Conservation (phyloP, 1,284 basidiomycete species). For the Tylopilus orsonianus region DNA sequence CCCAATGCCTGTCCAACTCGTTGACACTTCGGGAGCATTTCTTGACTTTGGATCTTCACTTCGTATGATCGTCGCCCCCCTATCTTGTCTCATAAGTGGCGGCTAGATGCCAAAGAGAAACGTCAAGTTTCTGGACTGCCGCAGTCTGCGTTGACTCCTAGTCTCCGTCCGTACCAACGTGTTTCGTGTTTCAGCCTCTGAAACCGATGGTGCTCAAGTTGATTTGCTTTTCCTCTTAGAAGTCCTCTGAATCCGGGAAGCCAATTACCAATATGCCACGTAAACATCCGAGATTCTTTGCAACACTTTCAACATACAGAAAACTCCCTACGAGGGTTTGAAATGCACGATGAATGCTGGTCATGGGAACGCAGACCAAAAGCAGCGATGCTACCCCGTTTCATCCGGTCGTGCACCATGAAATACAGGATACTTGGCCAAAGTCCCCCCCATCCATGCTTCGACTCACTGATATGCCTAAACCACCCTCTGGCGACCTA, state of each 20-base stretch:
- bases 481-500: neutral
- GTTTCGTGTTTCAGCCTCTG: neutral
- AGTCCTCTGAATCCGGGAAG: neutral
- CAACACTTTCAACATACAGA: neutral
- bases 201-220: neutral
- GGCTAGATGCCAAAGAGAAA: no score
- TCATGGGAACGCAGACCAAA: neutral
- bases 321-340: neutral
- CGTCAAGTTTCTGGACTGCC: no score
- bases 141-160: no score
- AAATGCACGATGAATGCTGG: neutral
- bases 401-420: slow-evolving; percentile 1
- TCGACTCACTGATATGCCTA: slow-evolving; percentile 2
- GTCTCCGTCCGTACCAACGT: neutral
- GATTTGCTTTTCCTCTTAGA: no score
- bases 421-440: slow-evolving; percentile 8
- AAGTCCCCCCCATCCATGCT: neutral
- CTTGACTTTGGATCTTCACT: neutral
- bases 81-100: no score
- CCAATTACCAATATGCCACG: neutral
- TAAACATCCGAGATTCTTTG: neutral
- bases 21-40: no score
- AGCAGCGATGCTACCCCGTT: slow-evolving; percentile 1
- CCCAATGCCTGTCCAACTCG: no score
- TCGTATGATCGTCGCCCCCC: neutral